phyloP scores from a whole-genome alignment of 495 filamentous ascomycete genomes.

The Penicillium soppii region DNA sequence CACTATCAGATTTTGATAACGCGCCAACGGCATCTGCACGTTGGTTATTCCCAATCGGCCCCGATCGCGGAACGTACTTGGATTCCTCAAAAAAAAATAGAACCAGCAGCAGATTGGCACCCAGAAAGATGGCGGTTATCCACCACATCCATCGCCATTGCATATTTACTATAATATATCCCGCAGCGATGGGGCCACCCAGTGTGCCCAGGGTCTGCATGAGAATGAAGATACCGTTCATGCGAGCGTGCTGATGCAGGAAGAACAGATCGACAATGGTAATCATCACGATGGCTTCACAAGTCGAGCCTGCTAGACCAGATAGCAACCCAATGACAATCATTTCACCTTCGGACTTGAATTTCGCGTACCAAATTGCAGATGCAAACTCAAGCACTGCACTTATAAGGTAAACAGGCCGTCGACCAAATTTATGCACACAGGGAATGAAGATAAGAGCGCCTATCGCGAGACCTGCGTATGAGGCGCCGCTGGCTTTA shows the following conservation, averaged over 20 bases:
- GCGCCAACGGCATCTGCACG: not conserved
- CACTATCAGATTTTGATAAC: not conserved
- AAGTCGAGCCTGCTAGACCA: conserved; percentile 29
- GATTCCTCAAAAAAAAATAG: conserved; percentile 39
- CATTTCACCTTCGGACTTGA: conserved; percentile 25
- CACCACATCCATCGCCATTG: conserved; percentile 47
- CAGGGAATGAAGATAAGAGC: conserved; percentile 37
- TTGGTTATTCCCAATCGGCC: not conserved
- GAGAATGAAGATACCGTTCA: conserved; percentile 40
- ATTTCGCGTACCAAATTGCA: conserved; percentile 24
- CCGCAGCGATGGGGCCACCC: conserved; percentile 37
- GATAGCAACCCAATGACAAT: conserved; percentile 24
- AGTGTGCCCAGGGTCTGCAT: conserved; percentile 24
- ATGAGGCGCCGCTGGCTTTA: conserved; percentile 27
- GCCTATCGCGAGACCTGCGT: conserved; percentile 33
- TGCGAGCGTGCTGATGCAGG: conserved; percentile 37
- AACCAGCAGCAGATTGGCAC: conserved; percentile 26
- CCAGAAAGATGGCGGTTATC: conserved; percentile 41
- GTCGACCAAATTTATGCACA: conserved; percentile 39
- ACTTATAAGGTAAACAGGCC: conserved; percentile 37
- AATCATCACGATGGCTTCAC: conserved; percentile 41
- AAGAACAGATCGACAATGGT: conserved; percentile 44
- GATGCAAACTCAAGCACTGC: conserved; percentile 26
- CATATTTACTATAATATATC: conserved; percentile 32
- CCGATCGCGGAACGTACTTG: conserved; percentile 17